Evolutionary conservation across 495 filamentous ascomycete species (phyloP), one percentile per base, ranked within the genome.

Genomic region (Neurospora sp.): DNA sequence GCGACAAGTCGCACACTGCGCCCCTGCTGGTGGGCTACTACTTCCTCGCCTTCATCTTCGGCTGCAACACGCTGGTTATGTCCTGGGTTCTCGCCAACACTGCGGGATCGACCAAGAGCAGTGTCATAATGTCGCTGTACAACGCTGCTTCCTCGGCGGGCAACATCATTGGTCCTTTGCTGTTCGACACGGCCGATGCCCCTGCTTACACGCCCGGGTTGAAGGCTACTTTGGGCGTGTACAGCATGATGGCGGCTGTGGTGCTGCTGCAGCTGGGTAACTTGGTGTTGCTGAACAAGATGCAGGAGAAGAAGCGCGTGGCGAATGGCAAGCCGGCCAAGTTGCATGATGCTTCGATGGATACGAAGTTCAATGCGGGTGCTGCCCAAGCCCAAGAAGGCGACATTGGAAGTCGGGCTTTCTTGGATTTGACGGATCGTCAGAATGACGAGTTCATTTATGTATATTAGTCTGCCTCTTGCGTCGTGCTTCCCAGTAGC

Each of bases 41-140:
- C 74, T 80, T 91, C 1, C 85, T 91, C 1, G 85, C 88, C 0
- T 90, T 91, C 78, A 79, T 91, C 18, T 90, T 90, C 44, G 86
- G 87, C 27, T 83, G 84, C 42, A 87, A 87, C 49, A 82, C 84
- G 0, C 72, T 87, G 37, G 81, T 84, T 39, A 81, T 87, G 12
- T 81, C 82, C 23, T 87, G 86, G 86, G 78, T 87, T 4, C 77
- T 87, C 5, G 84, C 82, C 9, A 89, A 93, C 78, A 89, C 92
- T 0, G 92, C 90, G 2, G 92, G 92, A 0, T 87, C 88, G n/a
- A 93, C 91, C 4, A 94, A 94, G 81, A 89, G 88, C 74, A 86
- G 87, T 0, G 80, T 85, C 37, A 82, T 87, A 40, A 87, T 89
- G 84, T 85, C 88, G 12, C 81, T 92, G n/a, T 85, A 91, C 69